These are phyloP conservation scores for Trypanosoma mega DNA, from an alignment of 208 protist genomes.

Conservation along the genomic window DNA sequence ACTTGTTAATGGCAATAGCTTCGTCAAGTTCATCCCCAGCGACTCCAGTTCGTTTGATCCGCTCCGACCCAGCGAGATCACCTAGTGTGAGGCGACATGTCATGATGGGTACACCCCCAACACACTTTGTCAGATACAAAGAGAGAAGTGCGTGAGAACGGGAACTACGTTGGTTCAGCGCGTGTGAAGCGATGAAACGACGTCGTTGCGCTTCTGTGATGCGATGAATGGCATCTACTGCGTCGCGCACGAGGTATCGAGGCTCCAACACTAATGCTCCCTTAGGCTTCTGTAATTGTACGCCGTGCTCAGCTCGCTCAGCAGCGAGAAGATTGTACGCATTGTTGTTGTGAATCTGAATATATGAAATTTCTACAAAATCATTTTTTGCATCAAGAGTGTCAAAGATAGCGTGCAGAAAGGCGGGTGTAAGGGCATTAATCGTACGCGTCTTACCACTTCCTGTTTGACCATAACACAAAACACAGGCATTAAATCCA, in stretches of 20 bases:
- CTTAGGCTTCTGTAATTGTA: conserved; percentile 23
- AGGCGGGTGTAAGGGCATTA: conserved; percentile 46
- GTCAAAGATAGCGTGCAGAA: conserved; percentile 49
- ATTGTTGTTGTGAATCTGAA: conserved; percentile 75
- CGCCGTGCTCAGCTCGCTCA: conserved; percentile 17
- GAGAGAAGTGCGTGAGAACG: conserved; percentile 64
- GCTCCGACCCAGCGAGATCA: conserved; percentile 94
- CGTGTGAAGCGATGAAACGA: conserved; percentile 44
- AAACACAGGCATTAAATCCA: conserved; percentile 59
- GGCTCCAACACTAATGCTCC: conserved; percentile 41
- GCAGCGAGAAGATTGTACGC: conserved; percentile 64
- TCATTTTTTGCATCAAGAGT: conserved; percentile 40
- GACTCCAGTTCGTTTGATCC: conserved; percentile 78
- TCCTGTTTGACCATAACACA: conserved; percentile 65
- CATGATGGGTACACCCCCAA: conserved; percentile 47
- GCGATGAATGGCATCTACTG: conserved; percentile 25
- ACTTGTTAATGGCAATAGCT: conserved; percentile 91
- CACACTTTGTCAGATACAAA: conserved; percentile 60
- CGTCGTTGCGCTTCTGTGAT: conserved; percentile 37
- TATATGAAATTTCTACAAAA: conserved; percentile 74
- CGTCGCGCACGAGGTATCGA: conserved; percentile 39
- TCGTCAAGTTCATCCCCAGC: conserved; percentile 74
- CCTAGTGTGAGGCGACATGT: conserved; percentile 75
- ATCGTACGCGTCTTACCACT: conserved; percentile 67
- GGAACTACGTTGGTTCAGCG: conserved; percentile 61